Evolutionary conservation across 2,329 filamentous ascomycete genomes (phyloP).

Genomic region (Sporothrix dimorphospora): DNA sequence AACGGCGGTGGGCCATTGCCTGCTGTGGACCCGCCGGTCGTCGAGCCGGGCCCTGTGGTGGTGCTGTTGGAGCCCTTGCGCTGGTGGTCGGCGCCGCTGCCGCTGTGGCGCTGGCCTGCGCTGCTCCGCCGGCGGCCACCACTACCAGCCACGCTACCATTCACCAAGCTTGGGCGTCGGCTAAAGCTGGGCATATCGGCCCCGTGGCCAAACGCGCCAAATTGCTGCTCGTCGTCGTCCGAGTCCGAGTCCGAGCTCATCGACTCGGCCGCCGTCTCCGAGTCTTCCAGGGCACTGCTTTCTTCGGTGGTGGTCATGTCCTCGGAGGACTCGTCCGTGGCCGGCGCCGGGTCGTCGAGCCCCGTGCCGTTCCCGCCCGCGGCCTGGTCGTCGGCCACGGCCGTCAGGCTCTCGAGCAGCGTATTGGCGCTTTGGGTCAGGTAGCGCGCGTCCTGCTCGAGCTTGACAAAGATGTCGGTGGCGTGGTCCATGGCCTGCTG

Average conservation of each 20-base stretch:
- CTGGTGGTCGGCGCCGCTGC: slow-evolving; percentile 16
- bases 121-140: slow-evolving; percentile 27
- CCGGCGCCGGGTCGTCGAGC: slow-evolving; percentile 26
- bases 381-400: slow-evolving; percentile 29
- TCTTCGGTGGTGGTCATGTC: slow-evolving; percentile 28
- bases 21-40: not conserved
- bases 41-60: not conserved
- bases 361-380: slow-evolving; percentile 25
- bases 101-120: slow-evolving; percentile 15
- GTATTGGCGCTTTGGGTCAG: slow-evolving; percentile 30
- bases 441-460: slow-evolving; percentile 33
- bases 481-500: slow-evolving; percentile 32
- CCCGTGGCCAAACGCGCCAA: slow-evolving; percentile 19
- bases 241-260: slow-evolving; percentile 18
- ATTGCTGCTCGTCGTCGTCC: slow-evolving; percentile 25
- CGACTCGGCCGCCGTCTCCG: slow-evolving; percentile 29
- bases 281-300: slow-evolving; percentile 29
- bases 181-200: slow-evolving; percentile 13
- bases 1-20: slow-evolving; percentile 7
- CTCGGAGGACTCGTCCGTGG: slow-evolving; percentile 17
- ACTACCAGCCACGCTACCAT: slow-evolving; percentile 5
- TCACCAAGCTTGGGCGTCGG: slow-evolving; percentile 18
- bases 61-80: slow-evolving; percentile 24
- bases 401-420: slow-evolving; percentile 32
- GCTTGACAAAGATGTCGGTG: slow-evolving; percentile 32